Evolutionary conservation across 1,284 basidiomycete species (phyloP).

Genomic region (Cryptococcus sp.): DNA sequence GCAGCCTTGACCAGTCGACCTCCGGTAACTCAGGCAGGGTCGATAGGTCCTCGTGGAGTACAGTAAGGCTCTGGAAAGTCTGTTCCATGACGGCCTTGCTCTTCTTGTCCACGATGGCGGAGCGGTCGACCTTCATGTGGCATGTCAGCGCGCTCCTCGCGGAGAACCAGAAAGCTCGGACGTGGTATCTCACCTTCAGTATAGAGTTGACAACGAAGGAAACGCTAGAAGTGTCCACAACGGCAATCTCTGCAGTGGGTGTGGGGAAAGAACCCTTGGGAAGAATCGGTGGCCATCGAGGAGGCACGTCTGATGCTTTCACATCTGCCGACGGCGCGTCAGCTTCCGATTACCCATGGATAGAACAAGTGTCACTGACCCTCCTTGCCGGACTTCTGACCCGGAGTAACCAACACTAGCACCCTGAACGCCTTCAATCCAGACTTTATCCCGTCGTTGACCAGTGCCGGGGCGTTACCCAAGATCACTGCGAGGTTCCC

Average conservation of each 20-base stretch:
- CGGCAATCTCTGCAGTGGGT: constrained; percentile 66
- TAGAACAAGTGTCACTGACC: constrained; percentile 51
- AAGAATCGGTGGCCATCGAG: constrained; percentile 68
- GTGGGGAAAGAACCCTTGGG: constrained; percentile 55
- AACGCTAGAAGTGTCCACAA: constrained; percentile 72
- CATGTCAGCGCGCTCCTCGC: background rate
- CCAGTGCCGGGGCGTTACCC: constrained; percentile 59
- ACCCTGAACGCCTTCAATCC: constrained; percentile 58
- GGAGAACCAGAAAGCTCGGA: background rate
- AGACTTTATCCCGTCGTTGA: constrained; percentile 53
- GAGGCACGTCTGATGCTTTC: constrained; percentile 60
- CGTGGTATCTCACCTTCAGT: constrained; percentile 61
- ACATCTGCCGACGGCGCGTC: constrained; percentile 54
- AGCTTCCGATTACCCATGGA: background rate
- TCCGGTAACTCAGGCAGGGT: constrained; percentile 59
- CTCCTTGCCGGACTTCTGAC: constrained; percentile 58
- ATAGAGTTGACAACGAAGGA: constrained; percentile 66
- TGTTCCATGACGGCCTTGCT: constrained; percentile 52
- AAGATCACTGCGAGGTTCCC: constrained; percentile 73
- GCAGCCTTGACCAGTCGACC: constrained; percentile 77
- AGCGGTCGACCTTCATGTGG: constrained; percentile 59
- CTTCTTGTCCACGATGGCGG: constrained; percentile 57
- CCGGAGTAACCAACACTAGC: constrained; percentile 69
- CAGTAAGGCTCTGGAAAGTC: constrained; percentile 51
- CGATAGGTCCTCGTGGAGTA: constrained; percentile 56